Conservation (phyloP, 768 basidiomycete species). For the Leccinum imitatum region DNA sequence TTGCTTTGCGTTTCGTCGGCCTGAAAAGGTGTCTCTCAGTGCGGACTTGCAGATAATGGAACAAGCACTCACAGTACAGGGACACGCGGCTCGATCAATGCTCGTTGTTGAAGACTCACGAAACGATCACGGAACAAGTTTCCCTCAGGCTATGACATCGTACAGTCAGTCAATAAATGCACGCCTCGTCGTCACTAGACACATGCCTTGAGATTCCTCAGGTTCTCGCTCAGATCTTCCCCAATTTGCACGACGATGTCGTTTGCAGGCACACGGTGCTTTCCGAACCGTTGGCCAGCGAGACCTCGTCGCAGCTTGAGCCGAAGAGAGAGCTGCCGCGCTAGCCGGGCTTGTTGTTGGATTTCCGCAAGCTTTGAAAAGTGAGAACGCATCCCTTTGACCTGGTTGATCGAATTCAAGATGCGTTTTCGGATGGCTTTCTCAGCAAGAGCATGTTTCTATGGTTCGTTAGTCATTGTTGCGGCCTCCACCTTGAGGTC, state of each 20-base stretch:
- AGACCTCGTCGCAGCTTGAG: conserved; percentile 63
- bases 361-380: conserved; percentile 35
- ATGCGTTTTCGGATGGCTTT: conserved; percentile 60
- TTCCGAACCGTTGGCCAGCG: conserved; percentile 75
- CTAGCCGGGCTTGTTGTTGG: conserved; percentile 38
- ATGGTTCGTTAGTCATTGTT: conserved; percentile 1
- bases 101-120: conserved; percentile 83
- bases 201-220: conserved; percentile 79
- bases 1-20: conserved; percentile 37
- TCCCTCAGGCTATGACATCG: conserved; percentile 71
- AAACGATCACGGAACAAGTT: conserved; percentile 91
- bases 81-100: conserved; percentile 83
- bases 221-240: conserved; percentile 83
- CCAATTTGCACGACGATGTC: conserved; percentile 85
- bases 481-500: neutral
- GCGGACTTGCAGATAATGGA: conserved; percentile 14
- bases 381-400: conserved; percentile 50
- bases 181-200: neutral
- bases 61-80: conserved; percentile 56
- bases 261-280: conserved; percentile 67
- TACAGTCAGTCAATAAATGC: neutral
- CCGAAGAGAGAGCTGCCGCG: conserved; percentile 41
- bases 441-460: conserved; percentile 68
- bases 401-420: conserved; percentile 54
- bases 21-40: conserved; percentile 12